Base-by-base conservation (phyloP, 2,329 filamentous ascomycete species). In the Aspergillus texensis region DNA sequence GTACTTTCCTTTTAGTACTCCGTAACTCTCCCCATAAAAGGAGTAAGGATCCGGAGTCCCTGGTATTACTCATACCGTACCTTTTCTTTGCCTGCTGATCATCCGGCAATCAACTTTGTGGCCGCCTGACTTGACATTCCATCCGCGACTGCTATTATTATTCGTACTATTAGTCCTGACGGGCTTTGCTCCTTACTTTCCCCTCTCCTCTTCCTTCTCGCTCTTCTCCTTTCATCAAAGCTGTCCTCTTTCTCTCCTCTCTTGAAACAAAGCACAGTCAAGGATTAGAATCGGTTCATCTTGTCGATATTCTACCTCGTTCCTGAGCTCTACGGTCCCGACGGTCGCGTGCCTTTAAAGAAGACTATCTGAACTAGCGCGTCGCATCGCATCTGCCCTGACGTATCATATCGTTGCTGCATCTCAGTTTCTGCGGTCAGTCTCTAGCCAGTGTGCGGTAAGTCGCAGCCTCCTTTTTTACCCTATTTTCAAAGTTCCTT, bases 341-440 rank as follows among this genome's bases (percentile, higher is more conserved):
- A 59, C 64, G 19, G 60, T 64, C 67, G 66, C 66, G 64, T 68
- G 56, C 46, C 61, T 62, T 65, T 19, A 63, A 60, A 60, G 46
- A 59, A 66, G 58, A 58, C 60, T 56, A 43, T 54, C 60, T 57
- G 43, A 41, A 53, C 58, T 67, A 67, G 66, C 68, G 68, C 67
- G 66, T 69, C 64, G 65, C 65, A 69, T 70, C 67, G 67, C 68
- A 67, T 62, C 48, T 59, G 53, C 60, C 60, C 62, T 65, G 52
- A 55, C 59, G 45, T 62, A 62, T 66, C 58, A 50, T 60, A 62
- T 57, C 58, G 45, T 54, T 62, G 62, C 62, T 67, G 65, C 64
- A 59, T 63, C 63, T 67, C 60, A 62, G 62, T n/a, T 32, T 32
- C 28, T 52, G 48, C 48, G 48, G 48, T 52, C 48, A 52, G 63